Evolutionary conservation across 495 filamentous ascomycete genomes (phyloP).

Genomic region (Trichoderma reesei): DNA sequence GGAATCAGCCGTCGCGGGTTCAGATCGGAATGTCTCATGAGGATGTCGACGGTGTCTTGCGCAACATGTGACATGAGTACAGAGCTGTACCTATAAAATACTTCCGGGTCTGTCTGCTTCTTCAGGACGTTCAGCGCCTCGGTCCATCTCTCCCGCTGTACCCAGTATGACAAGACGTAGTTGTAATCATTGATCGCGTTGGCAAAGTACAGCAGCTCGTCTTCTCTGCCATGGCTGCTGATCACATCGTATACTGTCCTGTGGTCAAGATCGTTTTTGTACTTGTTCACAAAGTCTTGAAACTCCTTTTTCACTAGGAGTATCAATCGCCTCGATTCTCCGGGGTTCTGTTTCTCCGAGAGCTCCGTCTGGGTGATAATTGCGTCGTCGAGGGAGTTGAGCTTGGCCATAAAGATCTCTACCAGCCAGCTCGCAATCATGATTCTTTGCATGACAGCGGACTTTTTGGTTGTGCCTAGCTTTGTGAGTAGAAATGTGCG

Average conservation of each 20-base stretch:
- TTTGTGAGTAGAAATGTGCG: slow-evolving; percentile 85
- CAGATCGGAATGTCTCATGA: slow-evolving; percentile 88
- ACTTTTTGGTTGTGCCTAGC: slow-evolving; percentile 70
- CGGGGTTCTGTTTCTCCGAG: slow-evolving; percentile 55
- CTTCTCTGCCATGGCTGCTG: slow-evolving; percentile 86
- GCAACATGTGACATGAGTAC: slow-evolving; percentile 89
- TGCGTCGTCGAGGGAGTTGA: slow-evolving; percentile 89
- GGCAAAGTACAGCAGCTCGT: slow-evolving; percentile 85
- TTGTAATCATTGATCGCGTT: slow-evolving; percentile 81
- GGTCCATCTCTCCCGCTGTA: slow-evolving; percentile 90
- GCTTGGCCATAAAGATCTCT: slow-evolving; percentile 93
- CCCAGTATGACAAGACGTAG: slow-evolving; percentile 93
- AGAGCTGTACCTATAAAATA: slow-evolving; percentile 92
- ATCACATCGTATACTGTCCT: slow-evolving; percentile 95
- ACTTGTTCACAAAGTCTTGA: slow-evolving; percentile 73
- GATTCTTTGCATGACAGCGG: slow-evolving; percentile 77
- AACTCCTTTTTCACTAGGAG: slow-evolving; percentile 62
- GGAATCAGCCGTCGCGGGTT: slow-evolving; percentile 83
- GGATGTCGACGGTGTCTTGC: slow-evolving; percentile 75
- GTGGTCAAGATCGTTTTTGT: slow-evolving; percentile 76
- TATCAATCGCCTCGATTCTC: slow-evolving; percentile 65
- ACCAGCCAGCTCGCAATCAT: slow-evolving; percentile 96
- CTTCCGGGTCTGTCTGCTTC: slow-evolving; percentile 78
- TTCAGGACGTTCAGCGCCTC: slow-evolving; percentile 82
- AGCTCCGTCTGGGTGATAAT: slow-evolving; percentile 85